Percentiles rank a stretch among this genome's conserved stretches.
Evolutionary conservation across 805 yeast genomes (phyloP).

Genomic region (Saccharomyces eubayanus): DNA sequence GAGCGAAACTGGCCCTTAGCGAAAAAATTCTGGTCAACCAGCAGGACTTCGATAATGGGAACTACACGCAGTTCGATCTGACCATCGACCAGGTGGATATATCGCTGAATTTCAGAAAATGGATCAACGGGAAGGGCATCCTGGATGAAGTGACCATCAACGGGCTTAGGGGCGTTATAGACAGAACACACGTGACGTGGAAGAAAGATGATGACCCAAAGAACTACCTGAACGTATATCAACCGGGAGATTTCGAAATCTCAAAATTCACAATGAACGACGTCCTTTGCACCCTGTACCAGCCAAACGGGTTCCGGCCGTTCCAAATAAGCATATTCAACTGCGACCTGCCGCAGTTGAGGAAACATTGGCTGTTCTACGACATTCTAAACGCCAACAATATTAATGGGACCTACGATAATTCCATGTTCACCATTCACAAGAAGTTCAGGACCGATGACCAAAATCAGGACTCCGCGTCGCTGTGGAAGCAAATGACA

Average conservation of each 20-base stretch:
- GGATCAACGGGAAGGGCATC: constrained; percentile 87
- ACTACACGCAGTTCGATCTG: constrained; percentile 90
- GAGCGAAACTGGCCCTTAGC: constrained; percentile 35
- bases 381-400: constrained; percentile 79
- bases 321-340: constrained; percentile 82
- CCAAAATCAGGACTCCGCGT: constrained; percentile 3
- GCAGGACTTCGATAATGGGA: constrained; percentile 68
- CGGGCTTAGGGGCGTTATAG: constrained; percentile 89
- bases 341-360: constrained; percentile 66
- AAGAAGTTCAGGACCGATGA: constrained; percentile 30
- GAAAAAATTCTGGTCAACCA: constrained; percentile 27
- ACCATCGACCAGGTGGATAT: constrained; percentile 80
- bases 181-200: constrained; percentile 82
- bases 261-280: constrained; percentile 78
- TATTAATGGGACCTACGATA: constrained; percentile 87
- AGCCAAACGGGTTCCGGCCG: constrained; percentile 74
- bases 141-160: constrained; percentile 68
- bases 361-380: constrained; percentile 90
- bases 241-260: constrained; percentile 90
- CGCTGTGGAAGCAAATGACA: constrained; percentile 55
- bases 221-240: constrained; percentile 61
- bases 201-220: constrained; percentile 74
- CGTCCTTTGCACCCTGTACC: constrained; percentile 68
- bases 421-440: constrained; percentile 86
- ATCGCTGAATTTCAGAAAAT: constrained; percentile 70